Evolutionary conservation across 208 protist species (phyloP), one percentile per base, ranked within the genome.

Genomic region (Crithidia sp.): DNA sequence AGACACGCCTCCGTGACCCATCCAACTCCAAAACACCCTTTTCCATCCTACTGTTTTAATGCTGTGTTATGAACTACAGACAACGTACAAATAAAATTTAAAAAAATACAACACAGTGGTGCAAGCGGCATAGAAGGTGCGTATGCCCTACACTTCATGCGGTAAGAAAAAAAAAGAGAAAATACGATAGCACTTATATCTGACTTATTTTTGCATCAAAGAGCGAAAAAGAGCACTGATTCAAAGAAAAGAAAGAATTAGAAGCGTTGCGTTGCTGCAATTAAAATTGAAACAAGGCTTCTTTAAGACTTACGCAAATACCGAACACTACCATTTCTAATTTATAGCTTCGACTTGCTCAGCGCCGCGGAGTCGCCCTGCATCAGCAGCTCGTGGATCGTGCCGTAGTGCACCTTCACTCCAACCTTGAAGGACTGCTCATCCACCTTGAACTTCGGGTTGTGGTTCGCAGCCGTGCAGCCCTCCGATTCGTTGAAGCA

Each of bases 351-450:
- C 28, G 28, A 28, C 28, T 28, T 28, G 28, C 37, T 19, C 16
- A 58, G 54, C 54, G 54, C 0, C 7, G 28, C 7, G 7, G 16
- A 17, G 54, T 37, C 28, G 28, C 28, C 28, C 40, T 62, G 37
- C 65, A 74, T 74, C 16, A 73, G 54, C 19, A 79, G 39, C 47
- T 72, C 56, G 56, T 75, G 63, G 5, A 77, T 56, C 5, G 55
- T 47, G 36, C 65, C 71, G 49, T 55, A 70, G 56, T 83, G 71
- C 53, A 73, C 54, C 64, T 82, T 86, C 55, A 92, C 74, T 8
- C 84, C 87, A 8, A 69, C 60, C 67, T 87, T 79, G 69, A 92
- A 76, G 41, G 75, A 58, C 14, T 72, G 43, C 74, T 92, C 87
- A 56, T 87, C 85, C 73, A 92, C 71, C 49, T 72, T 56, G 70